Percentiles rank a stretch among this genome's conserved stretches.
phyloP scores from a whole-genome alignment of 2,329 filamentous ascomycete genomes.

The Ascochyta koolunga region DNA sequence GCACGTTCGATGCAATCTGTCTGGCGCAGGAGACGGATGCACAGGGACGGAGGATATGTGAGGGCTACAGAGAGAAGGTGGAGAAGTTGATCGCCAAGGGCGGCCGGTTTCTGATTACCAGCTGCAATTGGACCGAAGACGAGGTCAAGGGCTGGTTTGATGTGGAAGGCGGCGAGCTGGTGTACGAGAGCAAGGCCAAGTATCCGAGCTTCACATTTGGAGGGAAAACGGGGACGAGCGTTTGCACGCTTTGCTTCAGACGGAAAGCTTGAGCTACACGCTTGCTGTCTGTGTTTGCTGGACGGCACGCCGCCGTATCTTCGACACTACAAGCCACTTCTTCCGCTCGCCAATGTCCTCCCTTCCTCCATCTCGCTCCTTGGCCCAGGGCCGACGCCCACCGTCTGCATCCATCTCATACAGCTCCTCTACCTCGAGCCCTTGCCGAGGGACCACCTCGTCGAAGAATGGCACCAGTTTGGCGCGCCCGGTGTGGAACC shows the following conservation, averaged over 20 bases:
- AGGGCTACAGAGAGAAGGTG: constrained; percentile 75
- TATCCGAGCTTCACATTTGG: constrained; percentile 92
- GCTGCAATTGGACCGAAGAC: constrained; percentile 96
- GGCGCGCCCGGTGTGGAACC: constrained; percentile 73
- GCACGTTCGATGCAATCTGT: constrained; percentile 94
- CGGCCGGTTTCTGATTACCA: constrained; percentile 83
- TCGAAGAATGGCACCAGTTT: constrained; percentile 72
- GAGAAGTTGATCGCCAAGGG: constrained; percentile 70
- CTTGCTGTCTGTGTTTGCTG: neutral
- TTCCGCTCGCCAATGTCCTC: constrained; percentile 70
- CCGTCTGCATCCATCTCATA: constrained; percentile 74
- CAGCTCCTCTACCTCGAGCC: constrained; percentile 66
- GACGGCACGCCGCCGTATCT: constrained; percentile 28
- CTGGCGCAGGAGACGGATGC: constrained; percentile 65
- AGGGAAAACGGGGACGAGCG: constrained; percentile 84
- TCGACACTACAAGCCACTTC: constrained; percentile 70
- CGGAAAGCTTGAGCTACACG: constrained; percentile 47
- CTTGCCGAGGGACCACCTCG: constrained; percentile 53
- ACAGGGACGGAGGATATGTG: constrained; percentile 67
- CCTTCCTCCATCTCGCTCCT: constrained; percentile 60
- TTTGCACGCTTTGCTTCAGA: constrained; percentile 84
- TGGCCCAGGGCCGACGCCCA: constrained; percentile 64
- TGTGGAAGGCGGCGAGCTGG: constrained; percentile 63
- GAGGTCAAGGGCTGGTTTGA: constrained; percentile 85
- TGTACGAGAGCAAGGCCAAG: constrained; percentile 70